phyloP scores from a whole-genome alignment of 371 early-diverging fungal species.

The Mucor ambiguus region DNA sequence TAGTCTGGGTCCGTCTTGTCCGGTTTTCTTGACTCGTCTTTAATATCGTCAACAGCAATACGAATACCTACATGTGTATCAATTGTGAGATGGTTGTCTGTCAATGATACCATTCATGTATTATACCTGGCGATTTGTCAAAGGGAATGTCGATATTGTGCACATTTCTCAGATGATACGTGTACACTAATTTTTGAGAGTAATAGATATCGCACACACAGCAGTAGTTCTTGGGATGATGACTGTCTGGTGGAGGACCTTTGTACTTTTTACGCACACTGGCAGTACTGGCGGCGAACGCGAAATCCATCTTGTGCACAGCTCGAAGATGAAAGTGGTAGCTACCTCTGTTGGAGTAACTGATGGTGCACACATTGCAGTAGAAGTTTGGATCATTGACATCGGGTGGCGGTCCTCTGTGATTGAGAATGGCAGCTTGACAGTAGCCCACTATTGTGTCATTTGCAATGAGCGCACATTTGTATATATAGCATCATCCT shows the following conservation, averaged over 20 bases:
- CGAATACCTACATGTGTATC: not conserved
- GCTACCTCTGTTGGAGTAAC: not conserved
- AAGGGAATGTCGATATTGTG: not conserved
- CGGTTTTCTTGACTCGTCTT: not conserved
- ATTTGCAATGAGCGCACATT: not conserved
- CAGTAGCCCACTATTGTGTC: not conserved
- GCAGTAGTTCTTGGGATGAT: constrained; percentile 1
- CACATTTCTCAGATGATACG: not conserved
- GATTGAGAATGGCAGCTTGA: not conserved
- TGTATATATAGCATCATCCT: not conserved
- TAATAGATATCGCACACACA: not conserved
- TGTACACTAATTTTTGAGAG: not conserved
- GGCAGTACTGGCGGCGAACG: not conserved
- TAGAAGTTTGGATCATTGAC: not conserved
- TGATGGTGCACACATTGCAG: not conserved
- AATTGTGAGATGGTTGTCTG: not conserved
- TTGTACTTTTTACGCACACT: not conserved
- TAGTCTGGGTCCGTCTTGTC: not conserved
- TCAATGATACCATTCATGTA: not conserved
- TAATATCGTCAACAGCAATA: not conserved
- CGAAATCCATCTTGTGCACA: not conserved
- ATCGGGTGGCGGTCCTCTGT: not conserved
- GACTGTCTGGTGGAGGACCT: not conserved
- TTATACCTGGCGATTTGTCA: not conserved
- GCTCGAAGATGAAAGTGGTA: not conserved